Conservation (phyloP, 2,329 filamentous ascomycete genomes). For the Dothidotthia symphoricarpi region DNA sequence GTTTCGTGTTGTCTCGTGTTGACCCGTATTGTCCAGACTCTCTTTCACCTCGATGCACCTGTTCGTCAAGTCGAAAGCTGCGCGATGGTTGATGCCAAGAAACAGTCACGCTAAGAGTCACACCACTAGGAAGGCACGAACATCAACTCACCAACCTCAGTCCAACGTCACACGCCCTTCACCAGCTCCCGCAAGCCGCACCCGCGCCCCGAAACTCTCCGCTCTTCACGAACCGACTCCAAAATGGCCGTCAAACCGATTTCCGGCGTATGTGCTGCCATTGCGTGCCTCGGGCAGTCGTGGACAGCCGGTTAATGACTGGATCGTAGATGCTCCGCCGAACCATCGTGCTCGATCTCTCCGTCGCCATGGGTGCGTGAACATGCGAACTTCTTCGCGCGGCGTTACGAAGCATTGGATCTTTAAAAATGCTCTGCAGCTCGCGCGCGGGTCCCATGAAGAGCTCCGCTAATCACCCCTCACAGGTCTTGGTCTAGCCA, state of each 20-base stretch:
- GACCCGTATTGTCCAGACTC: too few species aligned
- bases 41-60: constrained; percentile 8
- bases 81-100: constrained; percentile 9
- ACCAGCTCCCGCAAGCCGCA: constrained; percentile 32
- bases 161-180: constrained; percentile 22
- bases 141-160: constrained; percentile 23
- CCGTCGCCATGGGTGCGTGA: constrained; percentile 62
- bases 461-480: constrained; percentile 24
- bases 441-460: constrained; percentile 4
- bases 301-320: constrained; percentile 27
- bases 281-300: constrained; percentile 21
- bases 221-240: constrained; percentile 21
- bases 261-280: constrained; percentile 49
- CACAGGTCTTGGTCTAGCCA: constrained; percentile 60
- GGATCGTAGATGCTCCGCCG: constrained; percentile 61
- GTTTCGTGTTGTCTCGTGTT: too few species aligned
- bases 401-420: constrained; percentile 1
- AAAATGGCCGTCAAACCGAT: constrained; percentile 52
- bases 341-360: constrained; percentile 64
- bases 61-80: constrained; percentile 12
- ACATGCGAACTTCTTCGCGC: not conserved
- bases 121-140: constrained; percentile 22
- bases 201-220: constrained; percentile 30
- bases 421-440: constrained; percentile 4
- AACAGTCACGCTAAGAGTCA: constrained; percentile 13